Conservation (phyloP, 768 basidiomycete genomes). For the Auricularia sp. region DNA sequence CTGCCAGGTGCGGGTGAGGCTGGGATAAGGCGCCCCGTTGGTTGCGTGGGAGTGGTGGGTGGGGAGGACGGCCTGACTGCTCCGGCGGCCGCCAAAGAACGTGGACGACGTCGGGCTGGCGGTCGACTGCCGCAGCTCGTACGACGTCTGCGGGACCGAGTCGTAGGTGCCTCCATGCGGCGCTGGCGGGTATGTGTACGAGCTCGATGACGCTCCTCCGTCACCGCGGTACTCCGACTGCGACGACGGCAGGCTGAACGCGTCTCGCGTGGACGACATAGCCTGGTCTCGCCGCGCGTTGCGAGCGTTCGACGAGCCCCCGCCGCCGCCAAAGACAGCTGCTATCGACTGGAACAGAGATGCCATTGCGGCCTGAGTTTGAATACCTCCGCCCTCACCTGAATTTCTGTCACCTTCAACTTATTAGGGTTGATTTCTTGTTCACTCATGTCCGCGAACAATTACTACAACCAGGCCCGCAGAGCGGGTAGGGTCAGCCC, state of each 20-base stretch:
- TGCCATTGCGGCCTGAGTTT: neutral
- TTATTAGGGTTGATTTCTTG: no score
- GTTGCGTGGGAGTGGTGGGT: conserved; percentile 47
- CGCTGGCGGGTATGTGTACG: conserved; percentile 74
- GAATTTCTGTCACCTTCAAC: neutral
- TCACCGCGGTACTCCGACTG: conserved; percentile 39
- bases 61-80: conserved; percentile 43
- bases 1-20: conserved; percentile 73
- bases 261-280: conserved; percentile 72
- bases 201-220: conserved; percentile 26
- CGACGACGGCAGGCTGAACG: conserved; percentile 74
- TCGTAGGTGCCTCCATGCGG: conserved; percentile 44
- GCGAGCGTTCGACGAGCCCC: neutral
- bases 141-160: conserved; percentile 48
- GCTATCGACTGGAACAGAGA: conserved; percentile 8
- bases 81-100: conserved; percentile 1
- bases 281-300: conserved; percentile 41
- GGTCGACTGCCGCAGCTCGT: conserved; percentile 4
- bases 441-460: no score
- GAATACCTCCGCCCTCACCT: neutral
- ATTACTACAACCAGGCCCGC: no score
- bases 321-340: conserved; percentile 7
- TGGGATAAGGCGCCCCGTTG: conserved; percentile 54
- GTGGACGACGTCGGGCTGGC: neutral
- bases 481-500: no score